phyloP scores from a whole-genome alignment of 176 grass and related monocot genomes.

The Oryza officinalis region DNA sequence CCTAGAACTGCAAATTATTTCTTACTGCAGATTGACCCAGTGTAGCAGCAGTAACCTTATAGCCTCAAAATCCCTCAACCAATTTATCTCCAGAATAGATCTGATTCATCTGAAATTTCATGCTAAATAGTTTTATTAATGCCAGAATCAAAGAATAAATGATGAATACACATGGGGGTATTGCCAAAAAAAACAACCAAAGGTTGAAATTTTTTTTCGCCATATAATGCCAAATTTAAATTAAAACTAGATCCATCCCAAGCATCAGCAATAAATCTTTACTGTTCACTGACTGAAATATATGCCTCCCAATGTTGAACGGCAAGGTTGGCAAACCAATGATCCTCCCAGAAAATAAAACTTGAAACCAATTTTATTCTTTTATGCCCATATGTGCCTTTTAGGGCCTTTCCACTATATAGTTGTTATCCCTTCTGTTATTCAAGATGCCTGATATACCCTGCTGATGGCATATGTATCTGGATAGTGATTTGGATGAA shows the following conservation, averaged over 20 bases:
- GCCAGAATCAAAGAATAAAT: not conserved
- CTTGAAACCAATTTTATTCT: not conserved
- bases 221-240: not conserved
- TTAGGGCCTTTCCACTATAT: not conserved
- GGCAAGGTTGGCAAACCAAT: not conserved
- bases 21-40: not conserved
- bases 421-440: conserved; percentile 3
- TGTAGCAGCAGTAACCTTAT: not conserved
- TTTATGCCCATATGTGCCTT: not conserved
- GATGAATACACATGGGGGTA: not conserved
- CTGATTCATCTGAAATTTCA: not conserved
- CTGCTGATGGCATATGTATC: conserved; percentile 11
- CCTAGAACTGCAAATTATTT: not conserved
- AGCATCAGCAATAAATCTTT: not conserved
- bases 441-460: conserved; percentile 27
- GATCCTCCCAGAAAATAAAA: not conserved
- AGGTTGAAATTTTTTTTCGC: not conserved
- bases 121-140: not conserved
- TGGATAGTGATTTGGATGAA: conserved; percentile 69
- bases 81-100: not conserved
- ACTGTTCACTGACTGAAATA: not conserved
- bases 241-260: not conserved
- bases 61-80: not conserved
- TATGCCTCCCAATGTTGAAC: not conserved
- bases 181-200: not conserved